A percentile compares a stretch with the other conserved stretches of the same genome.
Conservation (phyloP, 2,329 filamentous ascomycete species). For the Hypoxylon rubiginosum region DNA sequence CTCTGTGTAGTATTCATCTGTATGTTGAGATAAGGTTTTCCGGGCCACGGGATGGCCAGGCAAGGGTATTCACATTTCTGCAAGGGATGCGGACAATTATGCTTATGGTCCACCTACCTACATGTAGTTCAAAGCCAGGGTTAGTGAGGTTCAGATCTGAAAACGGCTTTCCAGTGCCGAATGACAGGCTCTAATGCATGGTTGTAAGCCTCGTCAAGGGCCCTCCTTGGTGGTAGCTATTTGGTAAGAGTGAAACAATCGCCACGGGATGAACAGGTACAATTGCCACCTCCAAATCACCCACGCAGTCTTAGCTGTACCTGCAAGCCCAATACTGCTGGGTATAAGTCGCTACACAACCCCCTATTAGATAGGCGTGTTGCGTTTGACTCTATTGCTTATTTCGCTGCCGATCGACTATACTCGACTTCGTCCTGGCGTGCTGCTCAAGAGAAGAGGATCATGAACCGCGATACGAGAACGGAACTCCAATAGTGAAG, state of each 20-base stretch:
- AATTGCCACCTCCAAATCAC: slow-evolving; percentile 15
- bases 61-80: slow-evolving; percentile 6
- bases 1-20: slow-evolving; percentile 4
- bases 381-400: slow-evolving; percentile 1
- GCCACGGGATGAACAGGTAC: slow-evolving; percentile 10
- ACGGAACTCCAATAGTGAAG: background rate
- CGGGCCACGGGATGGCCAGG: background rate
- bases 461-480: background rate
- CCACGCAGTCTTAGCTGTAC: background rate
- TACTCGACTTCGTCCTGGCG: background rate
- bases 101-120: background rate
- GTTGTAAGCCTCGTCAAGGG: background rate
- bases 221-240: background rate
- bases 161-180: slow-evolving; percentile 3
- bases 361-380: slow-evolving; percentile 1
- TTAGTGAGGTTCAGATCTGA: background rate
- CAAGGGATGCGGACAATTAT: background rate
- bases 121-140: background rate
- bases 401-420: slow-evolving; percentile 5
- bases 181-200: background rate
- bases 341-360: slow-evolving; percentile 12
- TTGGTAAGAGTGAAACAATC: background rate
- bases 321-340: background rate
- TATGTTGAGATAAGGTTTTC: slow-evolving; percentile 23
- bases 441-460: background rate